Conservation (phyloP, 768 basidiomycete species). For the Lactarius pseudohatsudake region DNA sequence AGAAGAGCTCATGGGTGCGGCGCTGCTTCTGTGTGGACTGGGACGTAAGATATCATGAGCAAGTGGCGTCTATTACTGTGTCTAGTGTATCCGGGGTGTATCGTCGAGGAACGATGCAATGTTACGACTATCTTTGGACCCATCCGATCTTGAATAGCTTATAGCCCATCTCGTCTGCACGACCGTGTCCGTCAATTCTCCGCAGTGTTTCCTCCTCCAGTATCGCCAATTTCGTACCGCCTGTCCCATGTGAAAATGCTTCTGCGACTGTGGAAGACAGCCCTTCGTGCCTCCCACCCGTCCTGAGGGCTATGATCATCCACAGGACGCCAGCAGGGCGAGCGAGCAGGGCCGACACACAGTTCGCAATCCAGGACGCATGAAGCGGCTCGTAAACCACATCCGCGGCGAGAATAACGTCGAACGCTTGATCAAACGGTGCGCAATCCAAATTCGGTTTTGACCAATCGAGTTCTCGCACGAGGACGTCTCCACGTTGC, state of each 20-base stretch:
- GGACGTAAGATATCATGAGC: constrained; percentile 39
- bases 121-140: constrained; percentile 35
- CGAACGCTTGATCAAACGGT: constrained; percentile 48
- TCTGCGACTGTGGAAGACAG: constrained; percentile 55
- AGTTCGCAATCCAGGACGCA: constrained; percentile 64
- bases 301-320: constrained; percentile 70
- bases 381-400: constrained; percentile 74
- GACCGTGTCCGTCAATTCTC: constrained; percentile 55
- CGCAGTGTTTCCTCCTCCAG: constrained; percentile 48
- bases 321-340: constrained; percentile 55
- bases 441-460: constrained; percentile 37
- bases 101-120: constrained; percentile 38
- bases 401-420: constrained; percentile 76
- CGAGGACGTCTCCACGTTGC: constrained; percentile 53
- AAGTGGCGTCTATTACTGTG: constrained; percentile 23
- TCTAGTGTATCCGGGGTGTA: constrained; percentile 32
- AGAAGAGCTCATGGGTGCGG: constrained; percentile 23
- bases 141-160: constrained; percentile 73
- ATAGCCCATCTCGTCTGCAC: constrained; percentile 71
- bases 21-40: constrained; percentile 23
- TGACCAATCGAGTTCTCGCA: constrained; percentile 67
- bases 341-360: constrained; percentile 53
- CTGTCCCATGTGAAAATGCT: constrained; percentile 43
- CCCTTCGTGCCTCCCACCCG: constrained; percentile 60
- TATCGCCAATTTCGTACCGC: constrained; percentile 42